Evolutionary conservation across 306 rosid species (phyloP).

Genomic region (Trichosanthes cucumerina): DNA sequence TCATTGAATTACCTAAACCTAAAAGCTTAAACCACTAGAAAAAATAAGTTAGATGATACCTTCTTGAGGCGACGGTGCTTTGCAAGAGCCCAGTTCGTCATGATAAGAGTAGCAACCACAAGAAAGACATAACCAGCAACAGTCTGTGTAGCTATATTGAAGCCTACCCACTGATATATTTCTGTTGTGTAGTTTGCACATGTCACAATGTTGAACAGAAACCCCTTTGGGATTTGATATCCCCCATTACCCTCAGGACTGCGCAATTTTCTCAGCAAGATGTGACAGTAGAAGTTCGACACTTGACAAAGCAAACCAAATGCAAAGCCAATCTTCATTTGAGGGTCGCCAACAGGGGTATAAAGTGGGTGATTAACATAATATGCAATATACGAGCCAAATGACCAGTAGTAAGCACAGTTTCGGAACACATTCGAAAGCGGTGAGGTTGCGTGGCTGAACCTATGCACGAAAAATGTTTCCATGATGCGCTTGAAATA

Average conservation of each 20-base stretch:
- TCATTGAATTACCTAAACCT: background rate
- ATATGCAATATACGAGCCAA: constrained; percentile 73
- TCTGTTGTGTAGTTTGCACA: constrained; percentile 97
- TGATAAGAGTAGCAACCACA: constrained; percentile 66
- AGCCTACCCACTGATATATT: constrained; percentile 97
- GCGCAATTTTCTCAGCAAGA: constrained; percentile 70
- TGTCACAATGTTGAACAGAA: constrained; percentile 84
- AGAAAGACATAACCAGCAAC: constrained; percentile 72
- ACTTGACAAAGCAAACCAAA: constrained; percentile 70
- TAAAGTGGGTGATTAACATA: constrained; percentile 81
- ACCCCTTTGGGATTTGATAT: constrained; percentile 85
- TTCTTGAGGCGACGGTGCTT: constrained; percentile 92
- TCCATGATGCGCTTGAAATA: constrained; percentile 88
- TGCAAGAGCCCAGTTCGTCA: constrained; percentile 95
- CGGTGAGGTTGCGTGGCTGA: constrained; percentile 98
- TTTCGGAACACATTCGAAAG: constrained; percentile 89
- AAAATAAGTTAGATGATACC: constrained; percentile 31
- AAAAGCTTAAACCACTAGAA: background rate
- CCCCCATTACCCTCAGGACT: constrained; percentile 79
- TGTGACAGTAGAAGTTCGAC: constrained; percentile 70
- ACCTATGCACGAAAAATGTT: constrained; percentile 86
- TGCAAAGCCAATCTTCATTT: constrained; percentile 87
- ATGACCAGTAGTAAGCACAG: constrained; percentile 93
- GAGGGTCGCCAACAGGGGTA: constrained; percentile 74
- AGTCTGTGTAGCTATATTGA: constrained; percentile 91